Base-by-base conservation (phyloP, 805 yeast genomes). In the Brettanomyces anomalus region DNA sequence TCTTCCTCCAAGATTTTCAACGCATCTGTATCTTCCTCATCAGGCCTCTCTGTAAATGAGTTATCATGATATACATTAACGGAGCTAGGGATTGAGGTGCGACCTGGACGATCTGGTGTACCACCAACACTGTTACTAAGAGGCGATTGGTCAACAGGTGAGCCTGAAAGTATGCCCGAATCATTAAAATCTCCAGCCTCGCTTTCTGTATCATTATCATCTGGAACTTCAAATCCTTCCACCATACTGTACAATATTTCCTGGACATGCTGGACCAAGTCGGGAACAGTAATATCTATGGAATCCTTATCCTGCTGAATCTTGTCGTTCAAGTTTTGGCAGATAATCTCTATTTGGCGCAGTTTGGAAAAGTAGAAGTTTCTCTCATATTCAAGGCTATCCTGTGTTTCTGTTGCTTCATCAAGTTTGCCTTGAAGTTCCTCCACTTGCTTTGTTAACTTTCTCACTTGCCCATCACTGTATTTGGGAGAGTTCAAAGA, bases 301-400 rank as follows among this genome's bases (percentile, higher is more conserved):
- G 43, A 28, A 39, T 55, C 57, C 20, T 49, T 52, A 21, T 60
- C 61, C 34, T 67, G 63, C 8, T 59, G 68, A 24, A 72, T 65
- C 39, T 74, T 58, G 41, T 78, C 82, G 41, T 69, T 72, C 10
- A 79, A 70, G 19, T 80, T 74, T 54, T 83, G 87, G 20, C 82
- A 74, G 38, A 89, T 64, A 21, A 86, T 77, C 61, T 93, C 98
- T 43, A 93, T 85, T 46, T 85, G 95, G 49, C 96, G 73, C 42
- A 93, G 67, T 63, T 90, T 93, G 55, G 83, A 80, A 64, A 85
- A 90, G 61, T 93, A 93, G 55, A 90, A 87, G 60, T 85, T 84
- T 48, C 97, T 76, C 59, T 93, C 97, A 1, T 84, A 75, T 54
- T 81, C 85, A 40, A 86, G 65, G 13, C 80, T 76, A 39, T 79